Evolutionary conservation across 768 basidiomycete species (phyloP).

Genomic region (Filobasidium wieringae): DNA sequence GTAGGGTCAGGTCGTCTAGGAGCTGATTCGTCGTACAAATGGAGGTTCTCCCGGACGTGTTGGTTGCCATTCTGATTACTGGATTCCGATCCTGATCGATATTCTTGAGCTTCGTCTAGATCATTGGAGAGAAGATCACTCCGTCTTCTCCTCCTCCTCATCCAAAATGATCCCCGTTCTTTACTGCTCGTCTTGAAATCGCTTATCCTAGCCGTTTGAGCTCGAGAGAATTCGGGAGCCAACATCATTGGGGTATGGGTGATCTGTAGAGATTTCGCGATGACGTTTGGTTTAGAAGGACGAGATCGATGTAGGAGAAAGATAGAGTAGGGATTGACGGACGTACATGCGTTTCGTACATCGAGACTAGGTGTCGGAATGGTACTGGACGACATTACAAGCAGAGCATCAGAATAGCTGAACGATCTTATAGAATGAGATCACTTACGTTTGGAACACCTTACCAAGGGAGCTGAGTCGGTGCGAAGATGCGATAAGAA

Average conservation of each 20-base stretch:
- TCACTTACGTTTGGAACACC: slow-evolving; percentile 41
- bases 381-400: slow-evolving; percentile 29
- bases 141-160: slow-evolving; percentile 25
- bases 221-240: slow-evolving; percentile 43
- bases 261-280: slow-evolving; percentile 32
- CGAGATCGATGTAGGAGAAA: neutral
- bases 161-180: slow-evolving; percentile 43
- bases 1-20: slow-evolving; percentile 21
- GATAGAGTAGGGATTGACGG: neutral
- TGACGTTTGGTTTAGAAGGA: too few species aligned
- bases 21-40: too few species aligned
- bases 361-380: slow-evolving; percentile 42
- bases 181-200: slow-evolving; percentile 41
- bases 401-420: neutral
- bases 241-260: slow-evolving; percentile 46
- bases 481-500: neutral
- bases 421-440: too few species aligned
- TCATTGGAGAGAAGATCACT: neutral
- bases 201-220: slow-evolving; percentile 39
- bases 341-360: slow-evolving; percentile 40
- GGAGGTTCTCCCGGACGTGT: too few species aligned
- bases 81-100: too few species aligned
- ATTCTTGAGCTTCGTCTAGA: neutral
- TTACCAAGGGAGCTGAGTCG: slow-evolving; percentile 40
- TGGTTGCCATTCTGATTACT: too few species aligned